A percentile compares a stretch with the other conserved stretches of the same genome.
These are phyloP conservation scores for Cruciata laevipes DNA, from an alignment of 257 asterid species.

Conservation along the genomic window DNA sequence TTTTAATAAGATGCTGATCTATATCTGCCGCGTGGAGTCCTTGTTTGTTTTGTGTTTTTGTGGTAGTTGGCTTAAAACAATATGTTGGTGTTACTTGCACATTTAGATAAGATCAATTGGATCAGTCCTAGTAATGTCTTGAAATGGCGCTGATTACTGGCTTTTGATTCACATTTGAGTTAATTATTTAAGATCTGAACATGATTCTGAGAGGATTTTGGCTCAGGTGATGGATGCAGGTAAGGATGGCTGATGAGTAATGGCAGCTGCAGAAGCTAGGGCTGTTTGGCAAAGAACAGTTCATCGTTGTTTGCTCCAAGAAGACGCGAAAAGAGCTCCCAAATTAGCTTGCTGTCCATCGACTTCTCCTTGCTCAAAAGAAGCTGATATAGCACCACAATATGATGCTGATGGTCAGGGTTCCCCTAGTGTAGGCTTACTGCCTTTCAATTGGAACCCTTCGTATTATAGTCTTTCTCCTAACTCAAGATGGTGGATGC, in stretches of 20 bases:
- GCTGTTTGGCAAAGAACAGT: conserved; percentile 87
- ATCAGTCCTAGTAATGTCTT: neutral
- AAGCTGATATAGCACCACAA: conserved; percentile 35
- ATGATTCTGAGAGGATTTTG: neutral
- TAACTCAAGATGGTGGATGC: conserved; percentile 81
- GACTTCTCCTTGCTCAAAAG: conserved; percentile 33
- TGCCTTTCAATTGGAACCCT: conserved; percentile 37
- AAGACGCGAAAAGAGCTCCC: conserved; percentile 94
- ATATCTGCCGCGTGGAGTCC: neutral
- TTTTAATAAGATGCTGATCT: neutral
- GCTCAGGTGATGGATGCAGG: conserved; percentile 15
- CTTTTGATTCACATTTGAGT: neutral
- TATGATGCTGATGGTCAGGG: conserved; percentile 31
- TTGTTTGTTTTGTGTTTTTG: neutral
- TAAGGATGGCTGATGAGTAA: conserved; percentile 33
- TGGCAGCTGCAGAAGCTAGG: conserved; percentile 81
- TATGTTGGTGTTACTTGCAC: neutral
- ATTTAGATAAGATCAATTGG: neutral
- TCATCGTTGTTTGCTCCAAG: conserved; percentile 79
- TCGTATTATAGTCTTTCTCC: conserved; percentile 55
- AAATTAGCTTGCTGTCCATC: conserved; percentile 75
- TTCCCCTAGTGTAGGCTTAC: conserved; percentile 22
- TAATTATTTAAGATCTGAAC: neutral
- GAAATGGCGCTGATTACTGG: neutral
- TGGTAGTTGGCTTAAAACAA: neutral